Base-by-base conservation (phyloP, 2,329 filamentous ascomycete species). In the Saccharata proteae region DNA sequence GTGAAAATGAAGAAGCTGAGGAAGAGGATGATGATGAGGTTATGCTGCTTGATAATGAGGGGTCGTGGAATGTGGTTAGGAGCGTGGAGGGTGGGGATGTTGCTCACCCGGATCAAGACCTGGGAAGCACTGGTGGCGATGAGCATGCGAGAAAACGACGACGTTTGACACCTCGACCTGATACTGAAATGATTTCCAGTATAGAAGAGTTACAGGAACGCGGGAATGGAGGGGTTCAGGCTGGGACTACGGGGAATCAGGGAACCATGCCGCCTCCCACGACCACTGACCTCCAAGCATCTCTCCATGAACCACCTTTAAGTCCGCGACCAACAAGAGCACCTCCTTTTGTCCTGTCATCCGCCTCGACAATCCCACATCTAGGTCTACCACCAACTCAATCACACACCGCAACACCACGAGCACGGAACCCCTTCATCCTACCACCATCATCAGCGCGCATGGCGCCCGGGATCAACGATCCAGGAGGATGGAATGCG, bases 21-120 rank as follows among this genome's bases (percentile, higher is more conserved):
- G 30, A 34, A 9, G 38, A 37, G 2, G 31, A 45, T 4, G 30
- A 36, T 12, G 47, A 51, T 11, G 42, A 46, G 10, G 49, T 52
- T 16, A 44, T 53, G 12, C 43, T 55, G 17, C 52, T 47, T 13
- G 28, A 27, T 8, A 13, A 14, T 9, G 22, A 27, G 15, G 9
- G n/a, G n/a, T n/a, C 17, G 7, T 23, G 22, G 7, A 16, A 18
- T 5, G 18, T 27, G 5, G 24, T 35, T 7, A 12, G 19, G 17
- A 27, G 30, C 18, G 30, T 33, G 7, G 30, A 26, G 16, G 5
- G 12, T 16, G n/a, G 7, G 7, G 7, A 21, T 21, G 7, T 21
- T 7, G 7, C 19, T 7, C 7, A 7, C 7, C 19, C 7, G n/a
- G n/a, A 21, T 7, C 19, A 21, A 7, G 7, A 21, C 19, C 19